Base-by-base conservation (phyloP, 2,329 filamentous ascomycete genomes). In the Aspergillus flavus region DNA sequence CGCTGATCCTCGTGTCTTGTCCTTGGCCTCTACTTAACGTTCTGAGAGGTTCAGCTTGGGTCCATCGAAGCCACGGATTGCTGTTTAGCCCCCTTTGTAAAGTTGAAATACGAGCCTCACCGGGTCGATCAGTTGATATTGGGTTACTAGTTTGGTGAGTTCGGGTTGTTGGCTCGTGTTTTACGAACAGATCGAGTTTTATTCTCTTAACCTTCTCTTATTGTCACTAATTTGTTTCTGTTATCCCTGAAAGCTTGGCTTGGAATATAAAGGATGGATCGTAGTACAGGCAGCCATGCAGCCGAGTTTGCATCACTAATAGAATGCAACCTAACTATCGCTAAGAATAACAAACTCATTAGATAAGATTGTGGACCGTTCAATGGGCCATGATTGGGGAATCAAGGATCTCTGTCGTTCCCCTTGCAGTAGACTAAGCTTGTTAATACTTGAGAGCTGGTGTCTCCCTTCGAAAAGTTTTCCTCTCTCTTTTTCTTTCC, bases 181-280 rank as follows among this genome's bases (percentile, higher is more conserved):
- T 36, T 36, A 16, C 34, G 34, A 36, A 36, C 12, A 36, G 34
- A 14, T 16, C 0, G 34, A 16, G 14, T 36, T 16, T 41, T 4
- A 7, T 41, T 41, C 19, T 41, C 2, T 21, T 16, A 28, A 6
- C 4, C 23, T 16, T 6, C 16, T n/a, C 2, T 41, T 4, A 34
- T 32, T 16, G 39, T 10, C 26, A 28, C 26, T 30, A 46, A 30
- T 11, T 12, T 45, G 3, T 84, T 16, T 76, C 81, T 12, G 7
- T 6, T 23, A 23, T 45, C 43, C n/a, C n/a, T 23, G 1, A 23
- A 12, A n/a, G 12, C 43, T 21, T 45, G 43, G 43, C 43, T 21
- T 43, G 19, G n/a, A 14, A 23, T 11, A 19, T 11, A 7, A 19
- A 6, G 36, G 43, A 14, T 23, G 12, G 11, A 21, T 46, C 5